Evolutionary conservation across 768 basidiomycete genomes (phyloP).

Genomic region (Pilatotrama ljubarskyi): DNA sequence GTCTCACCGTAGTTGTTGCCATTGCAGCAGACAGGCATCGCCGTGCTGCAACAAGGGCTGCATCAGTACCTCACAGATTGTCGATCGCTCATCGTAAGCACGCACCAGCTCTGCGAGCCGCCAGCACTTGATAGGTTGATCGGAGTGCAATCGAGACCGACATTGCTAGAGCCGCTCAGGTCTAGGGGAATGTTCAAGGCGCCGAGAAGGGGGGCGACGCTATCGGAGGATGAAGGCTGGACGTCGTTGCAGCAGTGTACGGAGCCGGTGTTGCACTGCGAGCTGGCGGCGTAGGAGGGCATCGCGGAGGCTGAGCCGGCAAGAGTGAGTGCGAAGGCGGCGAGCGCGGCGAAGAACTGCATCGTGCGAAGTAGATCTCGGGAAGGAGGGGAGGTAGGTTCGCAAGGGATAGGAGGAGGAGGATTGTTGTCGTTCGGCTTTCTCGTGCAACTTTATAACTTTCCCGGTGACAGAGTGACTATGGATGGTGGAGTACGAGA

Average conservation of each 20-base stretch:
- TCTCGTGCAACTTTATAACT: neutral
- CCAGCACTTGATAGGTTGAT: slow-evolving; percentile 1
- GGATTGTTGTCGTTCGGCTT: neutral
- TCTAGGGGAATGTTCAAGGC: neutral
- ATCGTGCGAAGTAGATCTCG: neutral
- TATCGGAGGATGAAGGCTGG: slow-evolving; percentile 7
- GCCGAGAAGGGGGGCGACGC: neutral
- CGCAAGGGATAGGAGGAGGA: neutral
- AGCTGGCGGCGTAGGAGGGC: neutral
- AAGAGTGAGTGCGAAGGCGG: slow-evolving; percentile 10
- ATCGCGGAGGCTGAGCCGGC: slow-evolving; percentile 4
- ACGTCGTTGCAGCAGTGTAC: slow-evolving; percentile 27
- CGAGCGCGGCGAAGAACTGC: slow-evolving; percentile 15
- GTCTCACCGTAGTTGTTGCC: slow-evolving; percentile 13
- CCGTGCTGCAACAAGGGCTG: neutral
- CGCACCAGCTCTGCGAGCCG: slow-evolving; percentile 12
- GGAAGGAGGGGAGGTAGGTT: neutral
- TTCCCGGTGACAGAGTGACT: neutral
- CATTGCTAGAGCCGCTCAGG: neutral
- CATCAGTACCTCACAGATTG: too few species aligned
- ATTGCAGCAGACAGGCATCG: slow-evolving; percentile 17
- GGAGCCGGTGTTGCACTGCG: slow-evolving; percentile 22
- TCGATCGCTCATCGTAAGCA: neutral
- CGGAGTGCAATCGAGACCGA: slow-evolving; percentile 15
- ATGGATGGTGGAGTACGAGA: too few species aligned